These are phyloP conservation scores for Eudorina sp. DNA, from an alignment of 139 green algal species.

Conservation along the genomic window DNA sequence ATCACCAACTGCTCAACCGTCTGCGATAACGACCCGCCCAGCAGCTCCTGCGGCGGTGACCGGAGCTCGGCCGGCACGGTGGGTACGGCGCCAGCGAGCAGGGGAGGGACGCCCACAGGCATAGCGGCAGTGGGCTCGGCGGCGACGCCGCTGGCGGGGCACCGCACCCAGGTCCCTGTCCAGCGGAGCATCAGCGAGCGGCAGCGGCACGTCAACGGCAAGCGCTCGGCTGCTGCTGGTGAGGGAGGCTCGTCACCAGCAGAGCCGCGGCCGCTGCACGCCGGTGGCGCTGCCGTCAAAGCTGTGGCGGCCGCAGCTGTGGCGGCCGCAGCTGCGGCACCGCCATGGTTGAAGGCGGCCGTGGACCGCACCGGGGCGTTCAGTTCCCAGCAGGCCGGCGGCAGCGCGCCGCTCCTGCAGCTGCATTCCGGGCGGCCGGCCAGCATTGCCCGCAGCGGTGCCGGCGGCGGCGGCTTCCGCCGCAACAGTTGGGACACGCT, in stretches of 20 bases:
- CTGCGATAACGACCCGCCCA: not conserved
- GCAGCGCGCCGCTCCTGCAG: not conserved
- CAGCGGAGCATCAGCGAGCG: conserved; percentile 4
- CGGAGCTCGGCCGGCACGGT: not conserved
- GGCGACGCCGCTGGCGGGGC: not conserved
- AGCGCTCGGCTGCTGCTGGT: not conserved
- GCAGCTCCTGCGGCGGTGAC: not conserved
- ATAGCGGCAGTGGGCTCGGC: not conserved
- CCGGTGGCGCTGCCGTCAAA: not conserved
- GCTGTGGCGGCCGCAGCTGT: not conserved
- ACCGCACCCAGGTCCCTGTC: not conserved
- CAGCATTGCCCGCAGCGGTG: not conserved
- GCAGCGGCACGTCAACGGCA: not conserved
- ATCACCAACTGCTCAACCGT: not conserved
- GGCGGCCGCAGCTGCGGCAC: not conserved
- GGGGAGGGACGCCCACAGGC: not conserved
- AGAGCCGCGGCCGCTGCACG: not conserved
- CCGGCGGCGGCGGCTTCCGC: not conserved
- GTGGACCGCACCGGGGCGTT: too few species aligned
- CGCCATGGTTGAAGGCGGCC: too few species aligned
- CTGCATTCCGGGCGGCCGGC: too few species aligned
- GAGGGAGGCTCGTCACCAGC: not conserved
- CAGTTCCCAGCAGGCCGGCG: not conserved
- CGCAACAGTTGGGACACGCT: conserved; percentile 23
- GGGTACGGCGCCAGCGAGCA: not conserved